Evolutionary conservation across 2,329 filamentous ascomycete genomes (phyloP).

Genomic region (Thyridium curvatum): DNA sequence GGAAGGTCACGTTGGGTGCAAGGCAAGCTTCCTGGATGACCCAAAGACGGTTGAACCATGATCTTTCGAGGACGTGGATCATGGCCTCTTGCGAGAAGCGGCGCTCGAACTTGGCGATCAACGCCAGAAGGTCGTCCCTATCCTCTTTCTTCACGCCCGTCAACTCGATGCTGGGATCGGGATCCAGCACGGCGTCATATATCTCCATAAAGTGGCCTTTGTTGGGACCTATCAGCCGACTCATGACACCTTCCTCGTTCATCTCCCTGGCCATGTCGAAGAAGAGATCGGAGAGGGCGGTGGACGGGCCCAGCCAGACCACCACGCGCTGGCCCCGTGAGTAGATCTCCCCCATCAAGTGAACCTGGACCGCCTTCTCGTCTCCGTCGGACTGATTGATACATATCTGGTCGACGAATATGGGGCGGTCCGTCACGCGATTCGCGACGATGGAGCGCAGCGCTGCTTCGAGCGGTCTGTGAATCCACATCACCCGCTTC

Average conservation of each 20-base stretch:
- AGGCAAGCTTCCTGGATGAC: conserved; percentile 23
- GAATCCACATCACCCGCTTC: conserved; percentile 14
- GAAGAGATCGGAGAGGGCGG: neutral
- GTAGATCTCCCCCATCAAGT: no score
- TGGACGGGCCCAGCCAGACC: no score
- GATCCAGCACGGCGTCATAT: conserved; percentile 21
- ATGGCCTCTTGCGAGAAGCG: conserved; percentile 17
- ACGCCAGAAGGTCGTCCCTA: conserved; percentile 16
- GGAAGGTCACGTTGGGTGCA: conserved; percentile 6
- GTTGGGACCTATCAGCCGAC: conserved; percentile 14
- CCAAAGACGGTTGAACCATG: conserved; percentile 26
- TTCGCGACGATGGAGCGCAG: conserved; percentile 9
- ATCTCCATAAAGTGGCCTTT: conserved; percentile 13
- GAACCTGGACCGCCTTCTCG: no score
- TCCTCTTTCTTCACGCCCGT: conserved; percentile 13
- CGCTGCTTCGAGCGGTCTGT: conserved; percentile 20
- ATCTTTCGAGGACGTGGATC: conserved; percentile 17
- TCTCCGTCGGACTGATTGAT: no score
- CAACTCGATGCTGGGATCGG: conserved; percentile 8
- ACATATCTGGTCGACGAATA: no score
- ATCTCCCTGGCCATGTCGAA: conserved; percentile 13
- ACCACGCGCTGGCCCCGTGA: no score
- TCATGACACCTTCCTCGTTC: conserved; percentile 9
- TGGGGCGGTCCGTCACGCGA: no score
- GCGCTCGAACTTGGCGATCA: conserved; percentile 13